A percentile compares a stretch with the other conserved stretches of the same genome.
phyloP scores from a whole-genome alignment of 2,329 filamentous ascomycete species.

The Emergomyces pasteurianus region DNA sequence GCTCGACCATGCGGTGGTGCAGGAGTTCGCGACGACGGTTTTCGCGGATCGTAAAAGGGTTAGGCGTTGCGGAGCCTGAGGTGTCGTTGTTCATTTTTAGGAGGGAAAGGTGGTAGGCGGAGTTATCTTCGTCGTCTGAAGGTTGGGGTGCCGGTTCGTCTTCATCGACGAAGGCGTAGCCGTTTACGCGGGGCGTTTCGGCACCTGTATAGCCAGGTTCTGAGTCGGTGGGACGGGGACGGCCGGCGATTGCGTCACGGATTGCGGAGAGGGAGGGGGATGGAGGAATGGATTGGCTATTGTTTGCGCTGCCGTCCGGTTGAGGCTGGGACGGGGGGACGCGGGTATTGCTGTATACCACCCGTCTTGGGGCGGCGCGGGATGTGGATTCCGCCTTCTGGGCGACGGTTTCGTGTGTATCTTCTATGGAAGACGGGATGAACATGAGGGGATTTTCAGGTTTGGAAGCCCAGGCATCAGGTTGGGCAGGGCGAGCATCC shows the following conservation, averaged over 20 bases:
- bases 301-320: conserved; percentile 12
- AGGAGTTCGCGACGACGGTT: conserved; percentile 66
- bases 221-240: conserved; percentile 49
- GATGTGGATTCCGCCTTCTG: conserved; percentile 60
- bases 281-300: conserved; percentile 43
- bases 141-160: conserved; percentile 35
- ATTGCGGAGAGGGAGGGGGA: conserved; percentile 79
- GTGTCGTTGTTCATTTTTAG: conserved; percentile 23
- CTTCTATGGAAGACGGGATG: conserved; percentile 38
- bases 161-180: conserved; percentile 89
- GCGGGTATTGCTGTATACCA: conserved; percentile 75
- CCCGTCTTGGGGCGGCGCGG: conserved; percentile 60
- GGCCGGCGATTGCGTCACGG: conserved; percentile 69
- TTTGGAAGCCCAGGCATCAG: conserved; percentile 62
- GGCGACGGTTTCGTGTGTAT: conserved; percentile 46
- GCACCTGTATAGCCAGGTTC: conserved; percentile 50
- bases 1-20: conserved; percentile 78
- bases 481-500: conserved; percentile 62
- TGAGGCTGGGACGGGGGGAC: conserved; percentile 42
- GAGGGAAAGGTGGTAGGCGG: conserved; percentile 20
- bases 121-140: conserved; percentile 39
- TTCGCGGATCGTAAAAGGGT: conserved; percentile 69
- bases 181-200: conserved; percentile 83
- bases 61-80: conserved; percentile 42
- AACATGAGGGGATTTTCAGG: conserved; percentile 88